phyloP scores from a whole-genome alignment of 108 stramenopile genomes.

The Skeletonema marinoi region DNA sequence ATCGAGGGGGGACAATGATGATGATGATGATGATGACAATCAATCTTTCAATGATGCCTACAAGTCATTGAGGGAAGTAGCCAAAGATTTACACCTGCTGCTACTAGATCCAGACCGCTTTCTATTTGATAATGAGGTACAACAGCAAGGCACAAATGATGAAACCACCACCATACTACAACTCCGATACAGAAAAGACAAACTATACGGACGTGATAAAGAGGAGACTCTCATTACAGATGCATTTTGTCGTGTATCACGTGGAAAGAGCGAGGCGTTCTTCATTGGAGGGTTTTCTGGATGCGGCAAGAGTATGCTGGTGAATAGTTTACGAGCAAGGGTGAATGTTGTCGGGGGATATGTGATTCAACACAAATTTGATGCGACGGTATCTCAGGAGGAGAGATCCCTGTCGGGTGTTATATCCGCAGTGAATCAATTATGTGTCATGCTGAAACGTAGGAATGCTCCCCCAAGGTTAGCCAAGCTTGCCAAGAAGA shows the following conservation, averaged over 20 bases:
- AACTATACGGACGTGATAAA: conserved; percentile 17
- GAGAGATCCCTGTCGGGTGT: conserved; percentile 13
- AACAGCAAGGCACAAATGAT: too few relatives aligned
- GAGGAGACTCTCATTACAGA: conserved; percentile 5
- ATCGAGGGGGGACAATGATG: too few relatives aligned
- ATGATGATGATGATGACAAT: background rate
- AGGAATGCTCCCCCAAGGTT: background rate
- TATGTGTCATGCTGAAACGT: conserved; percentile 20
- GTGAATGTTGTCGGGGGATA: conserved; percentile 6
- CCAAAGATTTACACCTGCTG: conserved; percentile 16
- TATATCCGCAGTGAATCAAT: conserved; percentile 32
- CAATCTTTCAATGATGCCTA: conserved; percentile 15
- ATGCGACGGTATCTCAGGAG: conserved; percentile 27
- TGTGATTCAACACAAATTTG: conserved; percentile 24
- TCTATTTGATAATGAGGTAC: conserved; percentile 13
- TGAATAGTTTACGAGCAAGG: background rate
- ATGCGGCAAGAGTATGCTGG: background rate
- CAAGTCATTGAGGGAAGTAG: conserved; percentile 2
- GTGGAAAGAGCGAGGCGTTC: conserved; percentile 34
- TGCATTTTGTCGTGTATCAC: conserved; percentile 34
- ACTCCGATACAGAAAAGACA: background rate
- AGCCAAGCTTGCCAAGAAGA: conserved; percentile 1
- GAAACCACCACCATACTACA: background rate
- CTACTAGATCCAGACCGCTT: conserved; percentile 19
- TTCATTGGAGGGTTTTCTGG: conserved; percentile 37